Evolutionary conservation across 371 early-diverging fungal species (phyloP).

Genomic region (Mucor lusitanicus): DNA sequence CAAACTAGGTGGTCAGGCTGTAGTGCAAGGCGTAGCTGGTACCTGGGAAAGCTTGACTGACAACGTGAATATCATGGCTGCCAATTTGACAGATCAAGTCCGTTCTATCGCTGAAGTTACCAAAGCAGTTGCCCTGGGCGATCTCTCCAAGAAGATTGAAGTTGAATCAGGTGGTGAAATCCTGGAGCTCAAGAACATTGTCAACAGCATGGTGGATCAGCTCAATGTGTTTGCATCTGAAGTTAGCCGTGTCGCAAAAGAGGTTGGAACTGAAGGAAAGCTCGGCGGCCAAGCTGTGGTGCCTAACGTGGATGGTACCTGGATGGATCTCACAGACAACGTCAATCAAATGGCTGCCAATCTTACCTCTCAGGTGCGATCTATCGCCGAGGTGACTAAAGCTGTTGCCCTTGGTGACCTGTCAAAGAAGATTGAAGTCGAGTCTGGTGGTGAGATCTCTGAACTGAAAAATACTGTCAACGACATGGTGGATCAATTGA

Average conservation of each 20-base stretch:
- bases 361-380: slow-evolving; percentile 58
- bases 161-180: slow-evolving; percentile 47
- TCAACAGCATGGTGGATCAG: slow-evolving; percentile 35
- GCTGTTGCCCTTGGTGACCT: slow-evolving; percentile 59
- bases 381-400: slow-evolving; percentile 58
- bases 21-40: slow-evolving; percentile 57
- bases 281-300: too few relatives aligned
- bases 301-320: too few relatives aligned
- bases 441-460: slow-evolving; percentile 23
- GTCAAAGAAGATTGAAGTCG: slow-evolving; percentile 43
- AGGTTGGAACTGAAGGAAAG: slow-evolving; percentile 67
- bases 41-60: slow-evolving; percentile 67
- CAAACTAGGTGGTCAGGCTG: slow-evolving; percentile 48
- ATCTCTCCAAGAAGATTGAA: slow-evolving; percentile 56
- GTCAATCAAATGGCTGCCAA: slow-evolving; percentile 68
- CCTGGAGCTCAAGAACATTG: slow-evolving; percentile 27
- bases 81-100: slow-evolving; percentile 56
- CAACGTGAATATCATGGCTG: slow-evolving; percentile 60
- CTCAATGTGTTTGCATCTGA: slow-evolving; percentile 46
- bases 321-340: slow-evolving; percentile 35
- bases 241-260: slow-evolving; percentile 65
- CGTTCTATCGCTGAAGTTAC: slow-evolving; percentile 65
- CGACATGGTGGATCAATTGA: slow-evolving; percentile 26
- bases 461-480: slow-evolving; percentile 25
- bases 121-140: slow-evolving; percentile 63